Base-by-base conservation (phyloP, 495 filamentous ascomycete species). In the Neurospora cerealis region DNA sequence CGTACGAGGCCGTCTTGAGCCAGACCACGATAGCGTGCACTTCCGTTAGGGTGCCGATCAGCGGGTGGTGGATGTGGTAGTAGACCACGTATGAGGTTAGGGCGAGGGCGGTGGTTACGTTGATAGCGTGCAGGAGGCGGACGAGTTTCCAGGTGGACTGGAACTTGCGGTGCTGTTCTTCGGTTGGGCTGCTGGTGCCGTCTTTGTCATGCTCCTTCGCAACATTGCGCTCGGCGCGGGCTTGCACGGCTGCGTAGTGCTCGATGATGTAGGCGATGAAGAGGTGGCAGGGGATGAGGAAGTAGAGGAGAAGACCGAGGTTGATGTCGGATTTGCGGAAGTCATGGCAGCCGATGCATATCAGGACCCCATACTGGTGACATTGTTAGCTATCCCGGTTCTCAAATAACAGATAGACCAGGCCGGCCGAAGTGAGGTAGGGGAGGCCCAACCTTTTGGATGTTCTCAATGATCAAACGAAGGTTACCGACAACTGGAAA, bases 1-100 rank as follows among this genome's bases (percentile, higher is more conserved):
- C 96, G 78, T 98, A 99, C 0, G 95, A 98, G 77, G 93, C 91
- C 44, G 91, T 93, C 83, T 99, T 99, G 74, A 99, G 87, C 90
- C 94, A 97, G 54, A 97, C 94, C 41, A 99, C 94, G 78, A 98
- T 90, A 48, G 95, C 94, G 80, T 99, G 96, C 38, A 97, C 82
- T 78, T 98, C 91, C 73, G 92, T 94, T 46, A 97, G 83, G 5
- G 95, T 97, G 21, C 96, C 96, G 80, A 99, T 96, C 32, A 96
- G 85, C 0, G 96, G 96, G 81, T 98, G 96, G 80, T 96, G 90
- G 72, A 99, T 92, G 77, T 92, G 86, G 80, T 89, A 93, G 81
- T 97, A 99, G 3, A 98, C 95, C 9, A 93, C 87, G 73, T 89
- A 89, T 62, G 92, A 94, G n/a, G 94, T 92, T 71, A 95, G 86